Evolutionary conservation across 2,329 filamentous ascomycete species (phyloP), one percentile per base, ranked within the genome.

Genomic region (Raffaelea arxii): DNA sequence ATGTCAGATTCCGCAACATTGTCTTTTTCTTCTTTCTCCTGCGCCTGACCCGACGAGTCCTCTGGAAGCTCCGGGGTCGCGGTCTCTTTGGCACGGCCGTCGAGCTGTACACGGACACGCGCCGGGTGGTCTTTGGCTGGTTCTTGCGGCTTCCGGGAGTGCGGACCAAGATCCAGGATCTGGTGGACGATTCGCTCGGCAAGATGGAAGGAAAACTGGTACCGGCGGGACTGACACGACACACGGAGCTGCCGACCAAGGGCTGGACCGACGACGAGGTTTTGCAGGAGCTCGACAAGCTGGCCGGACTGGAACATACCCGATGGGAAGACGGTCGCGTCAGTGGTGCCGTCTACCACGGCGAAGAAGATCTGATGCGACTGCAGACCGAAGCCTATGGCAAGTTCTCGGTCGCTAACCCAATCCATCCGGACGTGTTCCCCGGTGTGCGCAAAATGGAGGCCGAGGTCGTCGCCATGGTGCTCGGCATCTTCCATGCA

Each of bases 391-490:
- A 96, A 62, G 91, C 92, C 0, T 97, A 91, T 72, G 85, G 86
- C 54, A 85, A 86, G 65, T 98, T 98, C 63, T 91, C 89, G 43
- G 92, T 98, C 25, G 78, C 89, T 35, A 98, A 98, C 64, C 92
- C 92, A 3, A 92, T 98, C 55, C 92, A 98, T 64, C 92, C 92
- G 6, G 92, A 98, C 67, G 91, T 98, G 38, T 98, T 98, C 68
- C 92, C 92, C 16, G 92, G 91, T 24, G 90, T 98, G 44, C 76
- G 92, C 58, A 98, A 98, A 77, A 98, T 98, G 92, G 92, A 98
- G 71, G 91, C 92, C 39, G 92, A 98, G 69, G 73, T 98, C 51
- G 92, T 98, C 44, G 85, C 90, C 54, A 98, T 98, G 91, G 89
- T 94, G 25, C 70, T 94, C 51, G 77, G 78, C 39, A 70, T 98